Evolutionary conservation across 805 yeast species (phyloP), one percentile per base, ranked within the genome.

Genomic region (Metschnikowia proteae): DNA sequence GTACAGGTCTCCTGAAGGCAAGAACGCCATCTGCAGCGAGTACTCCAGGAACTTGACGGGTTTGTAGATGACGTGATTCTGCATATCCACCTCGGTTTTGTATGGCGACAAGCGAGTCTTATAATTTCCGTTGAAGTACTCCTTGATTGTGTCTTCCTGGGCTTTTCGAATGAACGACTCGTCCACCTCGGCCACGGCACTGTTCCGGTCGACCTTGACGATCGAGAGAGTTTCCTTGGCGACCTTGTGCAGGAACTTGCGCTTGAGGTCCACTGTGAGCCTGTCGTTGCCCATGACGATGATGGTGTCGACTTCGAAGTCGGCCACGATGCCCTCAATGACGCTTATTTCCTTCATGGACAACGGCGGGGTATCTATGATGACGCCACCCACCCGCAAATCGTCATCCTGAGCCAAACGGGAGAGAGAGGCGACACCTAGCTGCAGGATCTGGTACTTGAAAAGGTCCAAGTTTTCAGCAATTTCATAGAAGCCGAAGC

Each of bases 41-140:
- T 65, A 55, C 43, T 72, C 76, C 58, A 64, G 65, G 0, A 70
- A 60, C 46, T 68, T 65, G 10, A 92, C 88, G 37, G 81, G 78
- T 52, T 71, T 72, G 69, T 81, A 84, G 1, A 88, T 80, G 1
- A 75, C 68, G 7, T 88, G 68, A 48, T 82, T 85, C 11, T 76
- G 74, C 48, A 78, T 72, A 59, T 82, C 88, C 2, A 83, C 82
- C 23, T 90, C 88, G 1, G 89, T 80, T 4, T 95, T 86, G 65
- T 83, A 91, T 2, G 99, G 98, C 17, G 95, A 84, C 46, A 94
- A 73, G 4, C 83, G 80, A 4, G 81, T 76, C 39, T 75, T 75
- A 17, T 75, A 67, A 5, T 79, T 78, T 2, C 99, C 99, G 61
- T 94, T 89, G 60, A 94, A 94, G 65, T 94, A 94, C 60, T 91